Percentiles rank a stretch among this genome's conserved stretches.
phyloP scores from a whole-genome alignment of 345 rosid genomes.

The Rhizophora apiculata region DNA sequence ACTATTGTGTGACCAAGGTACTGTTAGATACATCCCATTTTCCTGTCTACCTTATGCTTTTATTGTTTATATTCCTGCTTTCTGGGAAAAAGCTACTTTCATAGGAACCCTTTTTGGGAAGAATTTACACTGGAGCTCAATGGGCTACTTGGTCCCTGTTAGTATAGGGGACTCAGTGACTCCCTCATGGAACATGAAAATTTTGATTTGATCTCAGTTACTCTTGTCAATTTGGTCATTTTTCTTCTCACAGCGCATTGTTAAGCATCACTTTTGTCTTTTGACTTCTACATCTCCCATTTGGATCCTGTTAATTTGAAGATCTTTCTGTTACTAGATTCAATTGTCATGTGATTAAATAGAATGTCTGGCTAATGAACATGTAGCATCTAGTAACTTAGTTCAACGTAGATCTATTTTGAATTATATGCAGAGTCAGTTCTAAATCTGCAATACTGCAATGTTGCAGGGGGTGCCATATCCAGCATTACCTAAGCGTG shows the following conservation, averaged over 20 bases:
- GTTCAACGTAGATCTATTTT: not conserved
- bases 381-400: not conserved
- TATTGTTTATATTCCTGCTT: not conserved
- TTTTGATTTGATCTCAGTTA: not conserved
- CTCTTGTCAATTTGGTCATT: not conserved
- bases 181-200: not conserved
- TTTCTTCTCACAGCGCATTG: not conserved
- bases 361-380: not conserved
- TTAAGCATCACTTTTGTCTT: not conserved
- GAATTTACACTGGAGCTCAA: not conserved
- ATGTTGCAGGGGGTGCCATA: conserved; percentile 65
- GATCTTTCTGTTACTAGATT: not conserved
- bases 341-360: not conserved
- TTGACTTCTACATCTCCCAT: not conserved
- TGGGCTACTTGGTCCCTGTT: not conserved
- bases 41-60: not conserved
- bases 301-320: not conserved
- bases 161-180: not conserved
- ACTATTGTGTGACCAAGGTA: conserved; percentile 91
- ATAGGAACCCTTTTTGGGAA: not conserved
- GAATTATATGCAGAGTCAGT: too few species aligned
- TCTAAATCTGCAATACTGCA: conserved; percentile 3
- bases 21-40: conserved; percentile 3
- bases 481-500: conserved; percentile 57
- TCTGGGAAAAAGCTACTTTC: not conserved